These are phyloP conservation scores for Xerophyta viscosa DNA, from an alignment of 106 monocot genomes.

Conservation along the genomic window DNA sequence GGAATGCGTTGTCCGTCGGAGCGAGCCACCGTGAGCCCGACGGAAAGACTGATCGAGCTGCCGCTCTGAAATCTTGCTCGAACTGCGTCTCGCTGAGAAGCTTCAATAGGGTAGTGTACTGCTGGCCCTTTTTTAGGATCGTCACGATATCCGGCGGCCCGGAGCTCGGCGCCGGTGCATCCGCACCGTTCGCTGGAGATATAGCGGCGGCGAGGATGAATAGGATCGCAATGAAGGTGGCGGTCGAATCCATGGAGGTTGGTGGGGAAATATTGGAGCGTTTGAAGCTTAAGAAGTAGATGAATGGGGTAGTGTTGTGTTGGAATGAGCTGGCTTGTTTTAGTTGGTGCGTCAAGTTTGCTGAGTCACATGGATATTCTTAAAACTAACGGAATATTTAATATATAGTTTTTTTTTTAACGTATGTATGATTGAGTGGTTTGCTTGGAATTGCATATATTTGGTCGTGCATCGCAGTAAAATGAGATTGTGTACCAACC, in stretches of 20 bases:
- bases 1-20: conserved; percentile 77
- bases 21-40: conserved; percentile 79
- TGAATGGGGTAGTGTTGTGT: too few relatives aligned
- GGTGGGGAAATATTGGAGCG: background rate
- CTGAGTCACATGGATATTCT: too few relatives aligned
- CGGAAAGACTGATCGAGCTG: conserved; percentile 64
- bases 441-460: too few relatives aligned
- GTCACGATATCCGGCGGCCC: conserved; percentile 26
- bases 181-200: background rate
- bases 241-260: background rate
- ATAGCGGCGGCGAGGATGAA: background rate
- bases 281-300: too few relatives aligned
- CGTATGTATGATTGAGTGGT: too few relatives aligned
- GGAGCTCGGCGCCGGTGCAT: conserved; percentile 13
- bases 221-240: conserved; percentile 1
- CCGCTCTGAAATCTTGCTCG: conserved; percentile 29
- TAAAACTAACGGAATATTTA: too few relatives aligned
- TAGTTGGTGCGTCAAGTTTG: too few relatives aligned
- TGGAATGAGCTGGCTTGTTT: too few relatives aligned
- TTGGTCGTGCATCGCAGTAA: too few relatives aligned
- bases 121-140: conserved; percentile 48
- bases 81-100: conserved; percentile 53
- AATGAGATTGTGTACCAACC: too few relatives aligned
- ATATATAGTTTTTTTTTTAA: too few relatives aligned
- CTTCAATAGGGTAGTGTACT: conserved; percentile 42